Evolutionary conservation across 768 basidiomycete genomes (phyloP).

Genomic region (Collybia mongolica): DNA sequence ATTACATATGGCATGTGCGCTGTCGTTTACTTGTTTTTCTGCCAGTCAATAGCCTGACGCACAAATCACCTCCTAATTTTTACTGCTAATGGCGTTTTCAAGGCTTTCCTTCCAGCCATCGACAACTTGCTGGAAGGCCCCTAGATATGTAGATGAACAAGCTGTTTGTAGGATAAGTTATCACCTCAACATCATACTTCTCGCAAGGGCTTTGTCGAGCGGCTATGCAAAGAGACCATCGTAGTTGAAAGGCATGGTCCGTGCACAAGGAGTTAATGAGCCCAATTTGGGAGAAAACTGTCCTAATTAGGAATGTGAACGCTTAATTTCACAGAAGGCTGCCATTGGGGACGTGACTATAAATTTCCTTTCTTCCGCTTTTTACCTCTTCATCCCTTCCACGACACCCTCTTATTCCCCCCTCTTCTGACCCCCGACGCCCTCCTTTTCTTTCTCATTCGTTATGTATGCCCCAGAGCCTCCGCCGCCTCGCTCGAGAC

Average conservation of each 20-base stretch:
- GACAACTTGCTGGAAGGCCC: too few species aligned
- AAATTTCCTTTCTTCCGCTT: slow-evolving; percentile 19
- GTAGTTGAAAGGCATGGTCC: neutral
- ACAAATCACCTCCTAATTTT: too few species aligned
- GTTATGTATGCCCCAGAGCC: slow-evolving; percentile 30
- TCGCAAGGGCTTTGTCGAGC: too few species aligned
- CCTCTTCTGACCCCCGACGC: neutral
- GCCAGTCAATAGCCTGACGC: too few species aligned
- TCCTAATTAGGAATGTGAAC: slow-evolving; percentile 5
- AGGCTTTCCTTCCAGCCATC: too few species aligned
- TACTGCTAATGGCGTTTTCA: too few species aligned
- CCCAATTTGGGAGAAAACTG: neutral
- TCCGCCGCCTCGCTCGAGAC: slow-evolving; percentile 36
- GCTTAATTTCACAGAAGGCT: slow-evolving; percentile 15
- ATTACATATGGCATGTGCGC: too few species aligned
- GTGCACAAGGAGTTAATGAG: neutral
- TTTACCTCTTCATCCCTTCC: slow-evolving; percentile 40
- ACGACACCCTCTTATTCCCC: slow-evolving; percentile 31
- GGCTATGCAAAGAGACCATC: too few species aligned
- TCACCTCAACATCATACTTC: too few species aligned
- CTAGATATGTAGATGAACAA: too few species aligned
- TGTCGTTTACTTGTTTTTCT: too few species aligned
- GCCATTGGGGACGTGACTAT: slow-evolving; percentile 20
- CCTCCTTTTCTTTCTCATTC: slow-evolving; percentile 12
- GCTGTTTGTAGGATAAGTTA: too few species aligned